Evolutionary conservation across 139 green algal species (phyloP), one percentile per base, ranked within the genome.

Genomic region (Desmodesmus armatus): DNA sequence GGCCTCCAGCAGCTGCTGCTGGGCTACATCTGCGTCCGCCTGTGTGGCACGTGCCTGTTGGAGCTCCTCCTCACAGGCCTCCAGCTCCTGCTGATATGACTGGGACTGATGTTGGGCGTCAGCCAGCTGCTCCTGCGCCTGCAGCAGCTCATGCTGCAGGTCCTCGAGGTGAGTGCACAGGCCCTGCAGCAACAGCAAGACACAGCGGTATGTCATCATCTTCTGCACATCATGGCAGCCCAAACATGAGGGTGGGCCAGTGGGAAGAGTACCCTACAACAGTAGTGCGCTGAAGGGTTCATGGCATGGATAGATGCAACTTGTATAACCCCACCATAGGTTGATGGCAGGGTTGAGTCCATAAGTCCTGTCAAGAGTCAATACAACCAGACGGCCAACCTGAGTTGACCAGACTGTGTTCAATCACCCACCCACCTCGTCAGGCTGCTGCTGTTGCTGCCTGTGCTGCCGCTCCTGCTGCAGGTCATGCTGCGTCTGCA

Each of bases 1-100:
- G 2, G 39, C 58, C 27, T 33, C 27, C 39, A 44, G 13, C 3
- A n/a, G 78, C 78, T n/a, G 41, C 47, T 6, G n/a, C 35, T n/a
- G n/a, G n/a, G n/a, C n/a, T n/a, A n/a, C n/a, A n/a, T n/a, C n/a
- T 31, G 62, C 39, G 25, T 41, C 78, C 25, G 23, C 43, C 21
- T 15, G 78, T 41, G 76, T 27, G 27, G 65, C 37, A 5, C 77
- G 1, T 47, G 27, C 35, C 17, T 66, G 27, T n/a, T 77, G 62
- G 41, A 77, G 62, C 78, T 84, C 39, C 62, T 77, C 62, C 41
- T 40, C 53, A n/a, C 78, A 77, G 62, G 51, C 33, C 31, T n/a
- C 53, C 51, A 82, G 31, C 6, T 79, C 71, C 5, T 17, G 13
- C 27, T 33, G 17, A 29, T 29, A 39, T 15, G 3, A 29, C 47